phyloP scores from a whole-genome alignment of 768 basidiomycete species.

The Mycena venus region DNA sequence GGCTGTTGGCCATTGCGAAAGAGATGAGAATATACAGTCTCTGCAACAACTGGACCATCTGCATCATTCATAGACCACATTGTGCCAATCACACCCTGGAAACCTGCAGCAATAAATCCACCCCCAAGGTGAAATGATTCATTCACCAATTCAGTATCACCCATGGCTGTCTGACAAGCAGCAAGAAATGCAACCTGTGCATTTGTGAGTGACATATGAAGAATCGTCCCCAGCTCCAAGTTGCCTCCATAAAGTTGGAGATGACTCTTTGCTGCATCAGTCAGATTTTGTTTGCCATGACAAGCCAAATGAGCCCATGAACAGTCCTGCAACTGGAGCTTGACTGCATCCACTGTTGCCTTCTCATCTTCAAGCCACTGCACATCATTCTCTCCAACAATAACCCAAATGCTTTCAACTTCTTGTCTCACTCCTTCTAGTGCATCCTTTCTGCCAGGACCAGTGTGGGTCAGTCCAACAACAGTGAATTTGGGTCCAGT shows the following conservation, averaged over 20 bases:
- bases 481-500: not conserved
- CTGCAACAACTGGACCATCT: not conserved
- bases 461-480: not conserved
- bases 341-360: constrained; percentile 1
- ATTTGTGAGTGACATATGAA: not conserved
- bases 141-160: not conserved
- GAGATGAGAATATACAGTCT: no score
- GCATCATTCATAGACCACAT: not conserved
- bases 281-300: not conserved
- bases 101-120: no score
- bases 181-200: not conserved
- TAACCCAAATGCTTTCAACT: not conserved
- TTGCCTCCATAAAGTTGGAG: not conserved
- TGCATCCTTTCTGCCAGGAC: not conserved
- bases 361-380: not conserved
- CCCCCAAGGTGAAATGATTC: no score
- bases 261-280: not conserved
- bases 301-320: not conserved
- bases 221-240: not conserved
- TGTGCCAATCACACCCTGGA: not conserved
- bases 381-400: not conserved
- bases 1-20: no score
- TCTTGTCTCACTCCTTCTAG: not conserved
- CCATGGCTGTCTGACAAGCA: not conserved
- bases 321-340: not conserved